Base-by-base conservation (phyloP, 371 early-diverging fungal species). In the Mortierella sp. region DNA sequence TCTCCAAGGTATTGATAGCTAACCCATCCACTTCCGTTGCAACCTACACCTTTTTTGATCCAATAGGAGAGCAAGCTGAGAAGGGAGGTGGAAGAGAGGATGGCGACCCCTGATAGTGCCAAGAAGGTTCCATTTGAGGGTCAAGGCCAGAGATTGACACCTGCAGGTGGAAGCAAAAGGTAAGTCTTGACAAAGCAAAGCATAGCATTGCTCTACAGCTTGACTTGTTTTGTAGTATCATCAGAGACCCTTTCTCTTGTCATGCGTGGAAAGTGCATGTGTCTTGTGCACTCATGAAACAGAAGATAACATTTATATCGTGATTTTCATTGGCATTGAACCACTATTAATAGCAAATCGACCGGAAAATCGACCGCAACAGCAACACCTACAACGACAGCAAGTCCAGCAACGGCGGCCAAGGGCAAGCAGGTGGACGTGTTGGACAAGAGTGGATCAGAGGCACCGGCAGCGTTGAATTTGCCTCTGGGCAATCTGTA, bases 401-500 rank as follows among this genome's bases (percentile, higher is more conserved):
- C 70, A 31, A 38, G 28, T 72, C 68, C 75, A 26, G 26, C 10
- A 71, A 19, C 68, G 3, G 24, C 21, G 38, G 34, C 24, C 68
- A 78, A 60, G 68, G 83, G 44, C 19, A 88, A 86, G 77, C 72
- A 71, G 26, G 84, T 88, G 14, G 84, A 89, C 57, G 70, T 83
- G 31, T 80, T 83, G 72, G 88, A 80, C 44, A 77, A 84, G 50
- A 77, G 78, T 76, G 91, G 90, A 68, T 82, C 89, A 0, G 87
- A 92, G n/a, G 86, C 90, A 13, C 96, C 96, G 4, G 94, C 95
- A 7, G 97, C 97, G 1, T 88, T 99, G 65, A 93, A 94, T 70
- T 81, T 99, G 58, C 98, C 99, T 0, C 91, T 96, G 72, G 98
- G 98, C 8, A 95, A 95, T 52, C 90, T 99, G 50, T 99, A 95